Percentiles rank a stretch among this genome's conserved stretches.
These are phyloP conservation scores for Suillus ampliporus DNA, from an alignment of 768 basidiomycete species.

Conservation along the genomic window DNA sequence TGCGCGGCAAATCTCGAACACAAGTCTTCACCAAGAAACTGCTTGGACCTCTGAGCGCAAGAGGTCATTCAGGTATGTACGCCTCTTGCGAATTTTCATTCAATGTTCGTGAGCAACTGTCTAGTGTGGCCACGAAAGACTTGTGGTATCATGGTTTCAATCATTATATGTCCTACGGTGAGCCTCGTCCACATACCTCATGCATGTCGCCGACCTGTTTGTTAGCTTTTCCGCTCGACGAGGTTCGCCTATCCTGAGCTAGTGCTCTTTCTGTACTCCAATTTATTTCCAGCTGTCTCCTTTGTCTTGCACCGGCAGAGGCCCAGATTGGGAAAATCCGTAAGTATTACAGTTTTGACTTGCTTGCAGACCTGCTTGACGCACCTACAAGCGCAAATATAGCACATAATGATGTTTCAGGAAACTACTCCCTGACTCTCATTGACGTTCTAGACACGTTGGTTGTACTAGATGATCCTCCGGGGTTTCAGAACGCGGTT, in stretches of 20 bases:
- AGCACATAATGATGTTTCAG: conserved; percentile 90
- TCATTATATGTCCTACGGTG: conserved; percentile 87
- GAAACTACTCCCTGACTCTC: conserved; percentile 88
- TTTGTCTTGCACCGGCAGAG: conserved; percentile 82
- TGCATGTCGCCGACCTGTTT: conserved; percentile 23
- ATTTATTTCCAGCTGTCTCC: conserved; percentile 70
- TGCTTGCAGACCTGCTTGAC: conserved; percentile 17
- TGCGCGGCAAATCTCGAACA: conserved; percentile 12
- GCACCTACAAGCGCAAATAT: conserved; percentile 59
- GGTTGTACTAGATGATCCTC: conserved; percentile 81
- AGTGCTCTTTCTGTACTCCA: not conserved
- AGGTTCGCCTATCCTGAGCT: conserved; percentile 50
- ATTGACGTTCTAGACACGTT: conserved; percentile 87
- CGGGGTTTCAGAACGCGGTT: conserved; percentile 85
- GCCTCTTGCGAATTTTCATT: conserved; percentile 21
- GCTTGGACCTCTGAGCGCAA: conserved; percentile 66
- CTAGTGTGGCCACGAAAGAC: conserved; percentile 72
- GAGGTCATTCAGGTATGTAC: conserved; percentile 55
- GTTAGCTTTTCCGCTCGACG: conserved; percentile 85
- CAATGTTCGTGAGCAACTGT: conserved; percentile 12
- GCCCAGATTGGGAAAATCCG: conserved; percentile 88
- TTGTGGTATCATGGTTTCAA: conserved; percentile 92
- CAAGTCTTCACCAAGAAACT: conserved; percentile 25
- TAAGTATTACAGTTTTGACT: conserved; percentile 43
- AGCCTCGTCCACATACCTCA: conserved; percentile 19